Percentiles rank a stretch among this genome's conserved stretches.
These are phyloP conservation scores for Lagerstroemia speciosa DNA, from an alignment of 345 rosid genomes.

Conservation along the genomic window DNA sequence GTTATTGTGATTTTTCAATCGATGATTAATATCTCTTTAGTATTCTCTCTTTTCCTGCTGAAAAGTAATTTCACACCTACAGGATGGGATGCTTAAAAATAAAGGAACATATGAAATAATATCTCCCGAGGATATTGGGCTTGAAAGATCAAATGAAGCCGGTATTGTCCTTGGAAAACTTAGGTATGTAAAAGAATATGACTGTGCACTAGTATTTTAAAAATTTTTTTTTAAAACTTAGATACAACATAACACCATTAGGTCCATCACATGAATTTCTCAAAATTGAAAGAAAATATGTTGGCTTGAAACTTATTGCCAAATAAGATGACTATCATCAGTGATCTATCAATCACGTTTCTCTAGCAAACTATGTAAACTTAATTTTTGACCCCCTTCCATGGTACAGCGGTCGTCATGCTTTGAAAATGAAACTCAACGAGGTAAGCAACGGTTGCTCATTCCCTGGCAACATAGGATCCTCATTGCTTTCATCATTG, in stretches of 20 bases:
- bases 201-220: too few relatives aligned
- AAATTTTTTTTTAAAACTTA: too few relatives aligned
- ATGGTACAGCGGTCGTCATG: constrained; percentile 82
- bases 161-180: constrained; percentile 95
- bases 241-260: too few relatives aligned
- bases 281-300: too few relatives aligned
- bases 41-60: background rate
- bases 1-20: too few relatives aligned
- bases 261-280: too few relatives aligned
- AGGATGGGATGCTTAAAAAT: constrained; percentile 98
- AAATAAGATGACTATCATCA: too few relatives aligned
- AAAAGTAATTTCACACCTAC: constrained; percentile 12
- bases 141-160: constrained; percentile 71
- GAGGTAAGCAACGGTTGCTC: constrained; percentile 39
- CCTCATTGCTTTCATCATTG: background rate
- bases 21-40: too few relatives aligned
- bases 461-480: background rate
- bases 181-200: too few relatives aligned
- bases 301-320: too few relatives aligned
- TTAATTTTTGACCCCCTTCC: background rate
- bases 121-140: constrained; percentile 83
- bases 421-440: constrained; percentile 57
- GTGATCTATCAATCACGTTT: too few relatives aligned
- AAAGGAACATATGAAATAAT: constrained; percentile 89
- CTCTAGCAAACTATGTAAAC: too few relatives aligned